Percentiles rank a stretch among this genome's conserved stretches.
phyloP scores from a whole-genome alignment of 192 early-diverging fungal genomes.

The Cetraspora pellucida region DNA sequence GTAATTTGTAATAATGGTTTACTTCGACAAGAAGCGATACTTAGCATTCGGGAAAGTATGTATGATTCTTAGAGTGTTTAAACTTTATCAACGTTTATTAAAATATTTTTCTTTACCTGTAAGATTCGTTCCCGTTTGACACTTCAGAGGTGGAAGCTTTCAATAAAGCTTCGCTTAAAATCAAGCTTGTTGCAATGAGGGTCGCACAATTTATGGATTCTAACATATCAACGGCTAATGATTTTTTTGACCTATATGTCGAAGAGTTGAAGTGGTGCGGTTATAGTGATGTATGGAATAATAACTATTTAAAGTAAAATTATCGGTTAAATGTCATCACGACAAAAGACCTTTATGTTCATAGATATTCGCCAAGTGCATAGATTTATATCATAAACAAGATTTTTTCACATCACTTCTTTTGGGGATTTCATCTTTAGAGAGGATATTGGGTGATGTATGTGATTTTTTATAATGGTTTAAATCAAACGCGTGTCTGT shows the following conservation, averaged over 20 bases:
- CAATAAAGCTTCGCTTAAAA: background rate
- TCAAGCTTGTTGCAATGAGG: background rate
- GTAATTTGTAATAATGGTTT: background rate
- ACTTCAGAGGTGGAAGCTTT: conserved; percentile 9
- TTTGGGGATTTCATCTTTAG: conserved; percentile 21
- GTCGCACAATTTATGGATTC: background rate
- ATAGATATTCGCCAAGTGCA: background rate
- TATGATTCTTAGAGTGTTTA: background rate
- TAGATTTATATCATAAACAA: conserved; percentile 19
- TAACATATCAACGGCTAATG: background rate
- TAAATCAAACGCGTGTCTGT: background rate
- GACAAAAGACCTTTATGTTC: background rate
- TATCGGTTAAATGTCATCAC: background rate
- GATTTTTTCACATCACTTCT: conserved; percentile 25
- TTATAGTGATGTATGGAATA: background rate
- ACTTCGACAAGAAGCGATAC: too few species aligned
- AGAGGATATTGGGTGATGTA: conserved; percentile 32
- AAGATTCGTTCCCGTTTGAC: background rate
- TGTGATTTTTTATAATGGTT: background rate
- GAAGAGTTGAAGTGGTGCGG: conserved; percentile 21
- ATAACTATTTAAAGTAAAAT: background rate
- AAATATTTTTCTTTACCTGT: background rate
- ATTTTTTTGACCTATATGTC: conserved; percentile 10
- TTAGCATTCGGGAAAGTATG: too few species aligned
- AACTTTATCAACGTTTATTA: background rate